Evolutionary conservation across 345 rosid genomes (phyloP).

Genomic region (Camelina hispida): DNA sequence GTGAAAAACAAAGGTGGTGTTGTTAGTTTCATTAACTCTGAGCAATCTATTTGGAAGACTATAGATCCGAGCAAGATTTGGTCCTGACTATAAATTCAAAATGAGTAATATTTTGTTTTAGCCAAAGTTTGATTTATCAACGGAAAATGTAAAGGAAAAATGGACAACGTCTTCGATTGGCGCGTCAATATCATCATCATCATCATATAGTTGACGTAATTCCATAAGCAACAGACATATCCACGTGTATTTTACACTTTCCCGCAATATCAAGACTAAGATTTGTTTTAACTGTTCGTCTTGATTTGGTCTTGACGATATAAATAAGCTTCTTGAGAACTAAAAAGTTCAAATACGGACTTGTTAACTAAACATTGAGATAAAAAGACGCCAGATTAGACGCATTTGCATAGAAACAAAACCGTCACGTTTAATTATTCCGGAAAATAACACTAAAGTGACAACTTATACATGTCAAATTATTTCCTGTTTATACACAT

Average conservation of each 20-base stretch:
- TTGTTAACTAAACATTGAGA: not conserved
- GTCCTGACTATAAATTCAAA: too few relatives aligned
- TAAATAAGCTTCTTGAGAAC: not conserved
- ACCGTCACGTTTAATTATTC: not conserved
- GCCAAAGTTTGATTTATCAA: not conserved
- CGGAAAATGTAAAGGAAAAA: not conserved
- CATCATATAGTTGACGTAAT: not conserved
- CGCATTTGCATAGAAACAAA: conserved; percentile 8
- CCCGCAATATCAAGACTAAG: not conserved
- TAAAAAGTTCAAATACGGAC: not conserved
- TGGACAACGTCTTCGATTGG: not conserved
- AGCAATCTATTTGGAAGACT: not conserved
- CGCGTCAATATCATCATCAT: not conserved
- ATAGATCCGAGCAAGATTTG: too few relatives aligned
- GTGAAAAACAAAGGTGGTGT: too few relatives aligned
- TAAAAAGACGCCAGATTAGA: not conserved
- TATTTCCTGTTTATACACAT: conserved; percentile 7
- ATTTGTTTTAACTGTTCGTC: not conserved
- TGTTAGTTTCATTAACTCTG: too few relatives aligned
- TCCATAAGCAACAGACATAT: not conserved
- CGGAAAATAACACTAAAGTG: not conserved
- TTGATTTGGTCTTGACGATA: conserved; percentile 1
- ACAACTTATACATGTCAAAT: conserved; percentile 17
- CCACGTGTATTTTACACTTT: not conserved
- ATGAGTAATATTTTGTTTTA: not conserved